Percentiles rank a stretch among this genome's conserved stretches.
phyloP scores from a whole-genome alignment of 2,329 filamentous ascomycete genomes.

The Penicillium sp. region DNA sequence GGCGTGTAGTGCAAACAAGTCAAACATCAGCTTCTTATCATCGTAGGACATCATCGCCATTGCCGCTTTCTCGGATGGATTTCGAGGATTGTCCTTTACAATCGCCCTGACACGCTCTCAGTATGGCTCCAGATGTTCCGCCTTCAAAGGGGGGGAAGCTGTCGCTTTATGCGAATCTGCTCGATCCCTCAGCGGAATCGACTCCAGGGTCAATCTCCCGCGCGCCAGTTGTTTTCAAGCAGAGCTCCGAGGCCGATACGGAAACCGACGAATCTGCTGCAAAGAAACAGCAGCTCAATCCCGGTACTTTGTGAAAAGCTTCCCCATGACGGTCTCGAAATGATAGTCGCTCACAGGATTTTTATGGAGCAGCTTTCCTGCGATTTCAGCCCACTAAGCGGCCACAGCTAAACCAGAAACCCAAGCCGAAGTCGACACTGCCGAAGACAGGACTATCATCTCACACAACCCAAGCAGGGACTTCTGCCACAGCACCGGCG shows the following conservation, averaged over 20 bases:
- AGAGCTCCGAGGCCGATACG: conserved; percentile 46
- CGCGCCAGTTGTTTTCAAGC: conserved; percentile 66
- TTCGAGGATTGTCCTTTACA: neutral
- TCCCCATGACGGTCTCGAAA: conserved; percentile 11
- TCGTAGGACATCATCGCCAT: conserved; percentile 1
- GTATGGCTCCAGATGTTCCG: conserved; percentile 29
- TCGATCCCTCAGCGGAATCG: conserved; percentile 49
- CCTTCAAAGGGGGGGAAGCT: conserved; percentile 46
- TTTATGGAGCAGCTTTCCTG: conserved; percentile 51
- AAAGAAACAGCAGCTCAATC: conserved; percentile 60
- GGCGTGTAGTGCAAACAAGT: neutral
- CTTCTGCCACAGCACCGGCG: conserved; percentile 27
- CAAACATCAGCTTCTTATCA: conserved; percentile 1
- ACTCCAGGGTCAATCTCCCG: conserved; percentile 64
- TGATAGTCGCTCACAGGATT: conserved; percentile 11
- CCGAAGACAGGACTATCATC: conserved; percentile 40
- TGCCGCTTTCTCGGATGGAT: neutral
- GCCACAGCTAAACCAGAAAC: conserved; percentile 59
- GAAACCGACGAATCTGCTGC: conserved; percentile 45
- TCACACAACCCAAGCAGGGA: conserved; percentile 22
- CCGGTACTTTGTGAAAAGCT: conserved; percentile 51
- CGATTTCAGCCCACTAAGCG: conserved; percentile 83
- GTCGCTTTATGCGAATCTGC: conserved; percentile 79
- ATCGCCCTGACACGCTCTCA: neutral
- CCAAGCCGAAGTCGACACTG: conserved; percentile 58